Evolutionary conservation across 2,329 filamentous ascomycete genomes (phyloP).

Genomic region (Truncatella angustata): DNA sequence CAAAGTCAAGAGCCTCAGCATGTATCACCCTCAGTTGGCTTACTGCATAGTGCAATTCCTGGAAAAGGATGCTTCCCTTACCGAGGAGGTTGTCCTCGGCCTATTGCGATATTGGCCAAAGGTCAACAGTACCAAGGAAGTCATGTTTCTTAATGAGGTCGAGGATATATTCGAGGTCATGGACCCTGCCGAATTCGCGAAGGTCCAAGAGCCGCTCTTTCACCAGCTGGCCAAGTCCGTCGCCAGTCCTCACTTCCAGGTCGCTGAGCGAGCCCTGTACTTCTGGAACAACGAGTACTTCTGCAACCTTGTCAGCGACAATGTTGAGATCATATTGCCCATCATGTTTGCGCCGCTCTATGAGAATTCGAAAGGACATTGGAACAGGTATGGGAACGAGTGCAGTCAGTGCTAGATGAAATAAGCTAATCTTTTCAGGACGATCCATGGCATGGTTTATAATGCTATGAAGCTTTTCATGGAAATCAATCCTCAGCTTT

Average conservation of each 20-base stretch:
- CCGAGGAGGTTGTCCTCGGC: constrained; percentile 95
- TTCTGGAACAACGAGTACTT: constrained; percentile 99
- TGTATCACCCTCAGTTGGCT: constrained; percentile 98
- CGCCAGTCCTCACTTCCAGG: constrained; percentile 97
- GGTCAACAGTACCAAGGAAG: constrained; percentile 98
- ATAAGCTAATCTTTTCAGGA: constrained; percentile 54
- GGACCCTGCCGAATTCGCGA: constrained; percentile 97
- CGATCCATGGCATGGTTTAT: constrained; percentile 99
- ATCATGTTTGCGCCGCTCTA: constrained; percentile 99
- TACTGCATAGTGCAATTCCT: constrained; percentile 99
- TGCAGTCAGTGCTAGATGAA: not conserved
- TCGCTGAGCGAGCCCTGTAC: constrained; percentile 93
- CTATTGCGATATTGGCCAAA: constrained; percentile 97
- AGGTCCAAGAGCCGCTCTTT: constrained; percentile 96
- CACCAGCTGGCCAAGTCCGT: constrained; percentile 97
- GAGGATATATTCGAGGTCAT: constrained; percentile 99
- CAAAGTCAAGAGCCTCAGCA: constrained; percentile 98
- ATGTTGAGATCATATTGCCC: constrained; percentile 95
- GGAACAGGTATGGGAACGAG: constrained; percentile 75
- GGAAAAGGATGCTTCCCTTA: constrained; percentile 94
- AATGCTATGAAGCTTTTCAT: constrained; percentile 99
- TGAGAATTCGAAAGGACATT: constrained; percentile 98
- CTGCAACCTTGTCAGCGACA: constrained; percentile 98
- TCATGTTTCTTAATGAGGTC: constrained; percentile 99
- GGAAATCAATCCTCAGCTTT: constrained; percentile 98